Percentiles rank a stretch among this genome's conserved stretches.
These are phyloP conservation scores for Tetrahymena borealis DNA, from an alignment of 73 alveolate genomes.

Conservation along the genomic window DNA sequence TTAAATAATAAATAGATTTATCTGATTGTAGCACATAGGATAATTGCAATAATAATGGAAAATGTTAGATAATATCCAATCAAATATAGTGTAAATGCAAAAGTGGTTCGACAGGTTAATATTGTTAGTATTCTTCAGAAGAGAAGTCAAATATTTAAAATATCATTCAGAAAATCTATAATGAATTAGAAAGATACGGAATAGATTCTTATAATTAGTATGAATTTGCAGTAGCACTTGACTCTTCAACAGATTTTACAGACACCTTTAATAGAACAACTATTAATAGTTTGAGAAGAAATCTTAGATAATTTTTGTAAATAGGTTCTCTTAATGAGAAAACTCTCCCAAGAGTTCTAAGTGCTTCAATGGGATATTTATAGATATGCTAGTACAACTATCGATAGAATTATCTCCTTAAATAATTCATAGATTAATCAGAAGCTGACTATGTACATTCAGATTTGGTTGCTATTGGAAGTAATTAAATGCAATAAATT, in stretches of 20 bases:
- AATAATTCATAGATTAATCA: background rate
- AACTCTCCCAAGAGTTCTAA: background rate
- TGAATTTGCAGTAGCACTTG: background rate
- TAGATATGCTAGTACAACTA: background rate
- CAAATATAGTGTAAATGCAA: background rate
- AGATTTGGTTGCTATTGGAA: background rate
- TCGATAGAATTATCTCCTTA: background rate
- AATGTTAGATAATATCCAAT: background rate
- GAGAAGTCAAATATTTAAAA: background rate
- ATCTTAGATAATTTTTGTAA: background rate
- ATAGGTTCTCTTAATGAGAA: background rate
- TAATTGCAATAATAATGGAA: background rate
- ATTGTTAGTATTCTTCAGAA: background rate
- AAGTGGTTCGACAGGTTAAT: background rate
- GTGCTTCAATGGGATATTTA: background rate
- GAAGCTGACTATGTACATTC: background rate
- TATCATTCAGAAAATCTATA: background rate
- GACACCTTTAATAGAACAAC: background rate
- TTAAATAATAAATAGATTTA: background rate
- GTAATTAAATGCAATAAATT: background rate
- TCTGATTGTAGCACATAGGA: background rate
- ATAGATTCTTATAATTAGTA: background rate
- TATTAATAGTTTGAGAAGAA: background rate
- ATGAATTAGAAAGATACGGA: background rate
- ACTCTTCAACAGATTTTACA: background rate